These are phyloP conservation scores for Fusarium ambrosium DNA, from an alignment of 2,329 filamentous ascomycete genomes.

Conservation along the genomic window DNA sequence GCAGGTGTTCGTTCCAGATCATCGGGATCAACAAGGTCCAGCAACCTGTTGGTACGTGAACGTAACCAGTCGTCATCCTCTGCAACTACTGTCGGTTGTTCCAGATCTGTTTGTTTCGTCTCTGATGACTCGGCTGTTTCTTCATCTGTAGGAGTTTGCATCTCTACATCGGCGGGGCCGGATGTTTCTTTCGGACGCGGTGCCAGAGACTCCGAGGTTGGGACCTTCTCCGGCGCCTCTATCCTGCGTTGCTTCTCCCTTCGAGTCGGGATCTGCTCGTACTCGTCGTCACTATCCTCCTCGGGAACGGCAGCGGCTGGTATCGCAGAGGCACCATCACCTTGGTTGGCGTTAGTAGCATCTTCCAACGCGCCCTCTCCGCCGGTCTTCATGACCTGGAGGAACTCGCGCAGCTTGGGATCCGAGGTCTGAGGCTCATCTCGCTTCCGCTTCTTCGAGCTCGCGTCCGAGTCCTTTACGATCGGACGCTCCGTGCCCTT, in stretches of 20 bases:
- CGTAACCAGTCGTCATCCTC: slow-evolving; percentile 93
- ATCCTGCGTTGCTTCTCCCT: slow-evolving; percentile 60
- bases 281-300: slow-evolving; percentile 80
- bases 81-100: slow-evolving; percentile 56
- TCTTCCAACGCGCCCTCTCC: slow-evolving; percentile 52
- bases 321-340: slow-evolving; percentile 36
- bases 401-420: slow-evolving; percentile 86
- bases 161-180: slow-evolving; percentile 19
- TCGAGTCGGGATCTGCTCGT: slow-evolving; percentile 74
- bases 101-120: slow-evolving; percentile 36
- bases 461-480: slow-evolving; percentile 57
- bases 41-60: slow-evolving; percentile 85
- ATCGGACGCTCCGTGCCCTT: slow-evolving; percentile 36
- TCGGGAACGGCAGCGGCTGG: slow-evolving; percentile 59
- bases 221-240: slow-evolving; percentile 45
- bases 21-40: slow-evolving; percentile 86
- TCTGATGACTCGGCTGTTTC: slow-evolving; percentile 41
- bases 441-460: slow-evolving; percentile 78
- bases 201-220: slow-evolving; percentile 33
- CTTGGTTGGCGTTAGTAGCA: slow-evolving; percentile 44
- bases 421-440: slow-evolving; percentile 72
- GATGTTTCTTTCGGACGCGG: slow-evolving; percentile 38
- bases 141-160: slow-evolving; percentile 30
- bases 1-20: slow-evolving; percentile 55
- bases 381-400: slow-evolving; percentile 81